Conservation (phyloP, 2,329 filamentous ascomycete species). For the Penicillium brevicompactum region DNA sequence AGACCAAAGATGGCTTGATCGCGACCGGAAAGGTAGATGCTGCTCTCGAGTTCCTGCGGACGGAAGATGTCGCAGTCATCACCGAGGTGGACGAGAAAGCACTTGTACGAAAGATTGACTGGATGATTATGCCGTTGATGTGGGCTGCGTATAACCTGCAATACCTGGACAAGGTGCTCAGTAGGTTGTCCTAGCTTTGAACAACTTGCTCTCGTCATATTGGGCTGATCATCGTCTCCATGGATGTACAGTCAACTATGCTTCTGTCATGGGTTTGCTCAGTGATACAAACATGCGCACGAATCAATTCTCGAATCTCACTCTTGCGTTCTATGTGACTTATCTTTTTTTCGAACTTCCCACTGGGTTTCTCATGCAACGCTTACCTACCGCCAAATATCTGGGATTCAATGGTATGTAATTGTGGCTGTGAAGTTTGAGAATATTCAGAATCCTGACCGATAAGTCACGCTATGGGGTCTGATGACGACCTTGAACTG, state of each 20-base stretch:
- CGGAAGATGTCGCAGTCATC: slow-evolving; percentile 28
- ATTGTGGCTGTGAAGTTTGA: neutral
- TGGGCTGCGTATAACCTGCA: slow-evolving; percentile 61
- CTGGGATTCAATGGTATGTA: slow-evolving; percentile 45
- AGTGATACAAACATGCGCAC: slow-evolving; percentile 56
- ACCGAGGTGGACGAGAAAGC: slow-evolving; percentile 33
- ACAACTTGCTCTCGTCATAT: no score
- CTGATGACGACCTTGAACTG: slow-evolving; percentile 51
- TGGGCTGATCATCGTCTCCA: no score
- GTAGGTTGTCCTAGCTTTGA: slow-evolving; percentile 40
- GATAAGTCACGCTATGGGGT: slow-evolving; percentile 46
- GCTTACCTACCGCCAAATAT: slow-evolving; percentile 57
- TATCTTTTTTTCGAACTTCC: slow-evolving; percentile 60
- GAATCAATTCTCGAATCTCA: slow-evolving; percentile 62
- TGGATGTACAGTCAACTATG: slow-evolving; percentile 43
- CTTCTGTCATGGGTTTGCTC: slow-evolving; percentile 63
- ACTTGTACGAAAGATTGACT: slow-evolving; percentile 40
- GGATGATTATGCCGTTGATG: slow-evolving; percentile 54
- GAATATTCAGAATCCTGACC: slow-evolving; percentile 30
- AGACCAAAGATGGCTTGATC: slow-evolving; percentile 19
- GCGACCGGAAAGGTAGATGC: slow-evolving; percentile 36
- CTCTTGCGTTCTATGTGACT: slow-evolving; percentile 62
- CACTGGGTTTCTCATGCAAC: slow-evolving; percentile 59
- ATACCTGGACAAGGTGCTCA: slow-evolving; percentile 60
- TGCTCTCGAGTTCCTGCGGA: slow-evolving; percentile 37